Evolutionary conservation across 805 yeast species (phyloP).

Genomic region (Saturnispora zaruensis): DNA sequence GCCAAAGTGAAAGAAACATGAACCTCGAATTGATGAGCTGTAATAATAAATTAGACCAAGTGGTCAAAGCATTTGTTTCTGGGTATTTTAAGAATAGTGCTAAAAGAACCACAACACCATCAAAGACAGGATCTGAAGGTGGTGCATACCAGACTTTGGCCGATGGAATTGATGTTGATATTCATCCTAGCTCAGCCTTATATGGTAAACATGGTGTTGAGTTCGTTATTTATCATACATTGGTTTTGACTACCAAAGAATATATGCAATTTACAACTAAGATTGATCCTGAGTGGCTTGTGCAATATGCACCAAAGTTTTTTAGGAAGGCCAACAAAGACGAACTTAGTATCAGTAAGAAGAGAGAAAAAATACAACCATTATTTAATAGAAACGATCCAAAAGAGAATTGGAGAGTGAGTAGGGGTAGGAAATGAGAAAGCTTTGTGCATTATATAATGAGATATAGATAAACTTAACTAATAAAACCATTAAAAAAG

Average conservation of each 20-base stretch:
- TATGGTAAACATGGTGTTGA: slow-evolving; percentile 49
- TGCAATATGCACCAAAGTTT: slow-evolving; percentile 62
- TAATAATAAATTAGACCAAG: slow-evolving; percentile 45
- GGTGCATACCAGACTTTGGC: slow-evolving; percentile 45
- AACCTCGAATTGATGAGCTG: slow-evolving; percentile 33
- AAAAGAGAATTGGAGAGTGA: slow-evolving; percentile 71
- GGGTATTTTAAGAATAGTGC: slow-evolving; percentile 65
- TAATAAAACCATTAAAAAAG: not conserved
- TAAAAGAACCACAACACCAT: slow-evolving; percentile 42
- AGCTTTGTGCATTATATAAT: not conserved
- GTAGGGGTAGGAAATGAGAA: slow-evolving; percentile 30
- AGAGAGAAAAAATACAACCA: slow-evolving; percentile 64
- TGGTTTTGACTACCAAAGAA: slow-evolving; percentile 76
- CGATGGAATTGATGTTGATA: slow-evolving; percentile 63
- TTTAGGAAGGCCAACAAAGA: slow-evolving; percentile 54
- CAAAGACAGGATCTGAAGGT: slow-evolving; percentile 32
- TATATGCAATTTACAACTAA: slow-evolving; percentile 84
- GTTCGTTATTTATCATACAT: slow-evolving; percentile 73
- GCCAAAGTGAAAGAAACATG: slow-evolving; percentile 16
- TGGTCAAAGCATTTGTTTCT: slow-evolving; percentile 54
- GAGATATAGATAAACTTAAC: not conserved
- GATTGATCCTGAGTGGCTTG: slow-evolving; percentile 77
- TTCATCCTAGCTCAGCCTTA: slow-evolving; percentile 83
- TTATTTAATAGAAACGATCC: slow-evolving; percentile 51
- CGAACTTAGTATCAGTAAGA: slow-evolving; percentile 41